Base-by-base conservation (phyloP, 2,329 filamentous ascomycete genomes). In the Sporothrix phasma region DNA sequence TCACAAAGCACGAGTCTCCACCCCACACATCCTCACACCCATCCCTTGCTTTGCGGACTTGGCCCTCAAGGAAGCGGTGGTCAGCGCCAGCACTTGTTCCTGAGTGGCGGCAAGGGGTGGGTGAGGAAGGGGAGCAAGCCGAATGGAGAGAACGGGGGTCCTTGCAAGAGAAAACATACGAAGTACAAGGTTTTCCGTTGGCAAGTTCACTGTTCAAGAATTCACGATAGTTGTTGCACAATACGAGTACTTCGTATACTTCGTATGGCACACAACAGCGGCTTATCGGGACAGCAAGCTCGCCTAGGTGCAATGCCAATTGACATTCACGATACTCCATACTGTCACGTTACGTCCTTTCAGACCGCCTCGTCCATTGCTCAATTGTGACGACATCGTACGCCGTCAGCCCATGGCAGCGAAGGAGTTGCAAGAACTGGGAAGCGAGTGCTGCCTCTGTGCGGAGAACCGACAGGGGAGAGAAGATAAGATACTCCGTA, bases 391-490 rank as follows among this genome's bases (percentile, higher is more conserved):
- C 15, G 8, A 3, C 39, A 19, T 19, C 31, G 8, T 22, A 54
- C 51, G 31, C 31, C 51, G 39, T 54, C 31, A 24, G n/a, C 31
- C 13, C 15, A 22, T 39, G 51, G 13, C 22, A 13, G 13, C 45
- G 45, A 47, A n/a, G 41, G 17, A 19, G 39, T 43, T 43, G 39
- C 45, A 47, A 47, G 4, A 31, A 58, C 34, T 58, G 53, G 53
- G 37, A 46, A 59, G 54, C 54, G 54, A 59, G 24, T 15, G 54
- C 37, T 49, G 59, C 29, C 59, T 11, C 26, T 17, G 45, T 61
- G 59, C 31, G 59, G 59, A 60, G 56, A 60, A 45, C 11, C 31
- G 56, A 46, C 56, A 60, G 41, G 51, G 31, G 51, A 26, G 17
- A 19, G 26, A 5, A 15, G 17, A 37, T 39, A 34, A 54, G 22